Base-by-base conservation (phyloP, 2,329 filamentous ascomycete genomes). In the Ophiostoma tasmaniense region DNA sequence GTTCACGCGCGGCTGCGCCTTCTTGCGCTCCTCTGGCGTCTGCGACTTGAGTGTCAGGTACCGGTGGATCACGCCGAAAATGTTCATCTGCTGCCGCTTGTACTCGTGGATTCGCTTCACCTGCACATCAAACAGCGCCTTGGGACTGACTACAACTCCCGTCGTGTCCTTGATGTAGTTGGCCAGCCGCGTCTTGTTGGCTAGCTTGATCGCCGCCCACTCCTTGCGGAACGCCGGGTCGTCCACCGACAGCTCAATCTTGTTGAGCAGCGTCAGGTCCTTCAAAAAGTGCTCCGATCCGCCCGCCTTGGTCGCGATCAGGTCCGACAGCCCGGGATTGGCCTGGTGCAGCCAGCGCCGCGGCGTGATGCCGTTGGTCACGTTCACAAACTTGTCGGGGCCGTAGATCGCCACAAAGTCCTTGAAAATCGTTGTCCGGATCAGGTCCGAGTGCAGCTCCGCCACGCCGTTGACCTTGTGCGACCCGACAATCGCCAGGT, bases 91-190 rank as follows among this genome's bases (percentile, higher is more conserved):
- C 80, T 99, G 94, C 70, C 93, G 90, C 85, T 99, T 99, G 82
- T 99, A 99, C 80, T 99, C 95, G 79, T 99, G 95, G 74, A 99
- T 99, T 76, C 95, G 90, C 85, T 99, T 99, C 75, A 99, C 95
- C 77, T 99, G 95, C 13, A 99, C 91, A 77, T 99, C 95, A 74
- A 99, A 99, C 22, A 99, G 85, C 0, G 94, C 87, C 11, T 90
- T 82, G 0, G 95, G 94, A 78, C 97, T 95, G 77, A 99, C 92
- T 3, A 84, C 88, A 69, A 97, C 86, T 37, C 89, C 90, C 1
- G 89, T 91, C 6, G 89, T 89, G 37, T 87, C 84, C 81, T 95
- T 92, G 81, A 99, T 97, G 79, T 95, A 91, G 78, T 93, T 90
- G 62, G 95, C 93, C 68, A 99, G 86, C 66, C 91, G 89, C 71